Percentiles rank a stretch among this genome's conserved stretches.
Evolutionary conservation across 2,329 filamentous ascomycete species (phyloP).

Genomic region (Fusarium verrucosum): DNA sequence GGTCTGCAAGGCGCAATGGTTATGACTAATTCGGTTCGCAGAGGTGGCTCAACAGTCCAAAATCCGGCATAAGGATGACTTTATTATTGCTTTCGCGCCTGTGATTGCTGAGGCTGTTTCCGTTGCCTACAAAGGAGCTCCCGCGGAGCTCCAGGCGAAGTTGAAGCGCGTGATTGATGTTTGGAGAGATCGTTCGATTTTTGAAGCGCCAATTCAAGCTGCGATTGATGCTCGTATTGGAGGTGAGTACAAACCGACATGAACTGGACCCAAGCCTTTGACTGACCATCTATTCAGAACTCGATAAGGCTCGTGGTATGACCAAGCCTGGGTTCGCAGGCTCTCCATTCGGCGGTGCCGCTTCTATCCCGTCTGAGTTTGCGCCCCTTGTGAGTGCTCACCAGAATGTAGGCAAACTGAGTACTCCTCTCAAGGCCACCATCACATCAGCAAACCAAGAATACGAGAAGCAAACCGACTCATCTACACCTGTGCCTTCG

Average conservation of each 20-base stretch:
- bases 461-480: slow-evolving; percentile 83
- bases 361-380: slow-evolving; percentile 78
- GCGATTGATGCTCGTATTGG: slow-evolving; percentile 82
- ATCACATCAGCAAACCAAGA: slow-evolving; percentile 79
- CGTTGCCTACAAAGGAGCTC: slow-evolving; percentile 88
- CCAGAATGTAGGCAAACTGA: slow-evolving; percentile 76
- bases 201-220: slow-evolving; percentile 80
- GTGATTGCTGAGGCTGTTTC: slow-evolving; percentile 91
- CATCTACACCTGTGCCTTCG: slow-evolving; percentile 73
- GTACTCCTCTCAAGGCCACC: slow-evolving; percentile 72
- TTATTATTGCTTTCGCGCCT: slow-evolving; percentile 89
- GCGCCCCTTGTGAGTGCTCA: slow-evolving; percentile 78
- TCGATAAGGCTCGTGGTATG: slow-evolving; percentile 68
- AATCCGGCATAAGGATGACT: slow-evolving; percentile 90
- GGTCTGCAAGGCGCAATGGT: background rate
- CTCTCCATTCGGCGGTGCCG: slow-evolving; percentile 67
- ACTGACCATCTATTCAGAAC: slow-evolving; percentile 56
- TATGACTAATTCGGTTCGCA: slow-evolving; percentile 49
- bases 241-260: slow-evolving; percentile 58
- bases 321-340: slow-evolving; percentile 62
- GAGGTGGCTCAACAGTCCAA: slow-evolving; percentile 98
- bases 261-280: background rate
- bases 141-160: slow-evolving; percentile 86
- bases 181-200: slow-evolving; percentile 88
- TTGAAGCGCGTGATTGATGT: slow-evolving; percentile 91